Evolutionary conservation across 768 basidiomycete genomes (phyloP), one percentile per base, ranked within the genome.

Genomic region (Xerocomus brunneocitrinus): DNA sequence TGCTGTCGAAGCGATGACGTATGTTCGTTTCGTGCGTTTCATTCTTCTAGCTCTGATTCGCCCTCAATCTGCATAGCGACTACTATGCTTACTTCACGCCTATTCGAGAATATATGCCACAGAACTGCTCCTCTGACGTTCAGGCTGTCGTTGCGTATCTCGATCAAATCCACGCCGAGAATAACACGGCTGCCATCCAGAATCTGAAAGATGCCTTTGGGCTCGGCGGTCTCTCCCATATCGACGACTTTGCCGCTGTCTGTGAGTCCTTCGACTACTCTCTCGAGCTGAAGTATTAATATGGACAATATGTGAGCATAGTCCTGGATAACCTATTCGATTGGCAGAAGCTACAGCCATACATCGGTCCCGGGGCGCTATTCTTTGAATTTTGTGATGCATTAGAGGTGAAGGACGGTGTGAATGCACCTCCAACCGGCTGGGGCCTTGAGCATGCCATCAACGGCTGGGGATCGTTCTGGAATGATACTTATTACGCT

Each of bases 91-190:
- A 88, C 61, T 88, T 85, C 65, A 85, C 87, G 54, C 86, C 86
- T 12, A 79, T 86, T 58, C 80, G 80, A 14, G 73, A 79, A 58
- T 71, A 80, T 60, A 88, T 87, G 84, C 82, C 86, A 2, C 58
- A 58, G 57, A 89, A 90, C 66, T 90, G 88, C 68, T 87, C 85
- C 8, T 78, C 84, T 0, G 88, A 90, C 60, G 76, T 88, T 30
- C 71, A 85, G 64, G 77, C 77, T 5, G 85, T 84, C 14, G 76
- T 89, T 49, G 62, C 76, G 5, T 76, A 85, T 58, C 69, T 89
- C 36, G 87, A 89, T 61, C 47, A 74, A 49, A 79, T 81, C 6
- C 81, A 86, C 58, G 67, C 68, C 0, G 70, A 70, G 4, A 72
- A 73, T 1, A 71, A 82, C 55, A 51, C 64, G 6, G 64, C 67